A percentile compares a stretch with the other conserved stretches of the same genome.
Evolutionary conservation across 139 green algal genomes (phyloP).

Genomic region (Chlorella sp.): DNA sequence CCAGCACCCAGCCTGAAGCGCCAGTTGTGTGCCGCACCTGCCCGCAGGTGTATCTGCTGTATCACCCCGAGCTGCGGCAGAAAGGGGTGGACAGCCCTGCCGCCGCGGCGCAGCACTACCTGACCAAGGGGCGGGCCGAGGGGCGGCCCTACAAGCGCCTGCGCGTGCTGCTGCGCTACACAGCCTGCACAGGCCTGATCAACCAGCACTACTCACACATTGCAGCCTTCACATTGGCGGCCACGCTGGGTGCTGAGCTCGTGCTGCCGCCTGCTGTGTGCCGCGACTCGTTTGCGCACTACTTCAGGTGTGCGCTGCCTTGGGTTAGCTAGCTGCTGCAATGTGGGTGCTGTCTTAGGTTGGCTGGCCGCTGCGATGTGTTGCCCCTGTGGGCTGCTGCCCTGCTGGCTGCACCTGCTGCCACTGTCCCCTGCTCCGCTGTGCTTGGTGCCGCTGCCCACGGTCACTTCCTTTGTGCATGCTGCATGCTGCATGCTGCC

Average conservation of each 20-base stretch:
- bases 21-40: too few relatives aligned
- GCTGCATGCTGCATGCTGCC: not conserved
- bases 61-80: slow-evolving; percentile 61
- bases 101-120: slow-evolving; percentile 61
- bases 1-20: too few relatives aligned
- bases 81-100: slow-evolving; percentile 44
- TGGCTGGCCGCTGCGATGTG: too few relatives aligned
- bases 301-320: slow-evolving; percentile 68
- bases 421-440: too few relatives aligned
- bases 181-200: slow-evolving; percentile 77
- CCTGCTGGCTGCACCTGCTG: too few relatives aligned
- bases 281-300: slow-evolving; percentile 69
- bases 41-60: slow-evolving; percentile 62
- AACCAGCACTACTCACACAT: slow-evolving; percentile 85
- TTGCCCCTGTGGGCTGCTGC: too few relatives aligned
- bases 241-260: slow-evolving; percentile 62
- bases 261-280: slow-evolving; percentile 72
- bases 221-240: slow-evolving; percentile 62
- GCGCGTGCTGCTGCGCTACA: slow-evolving; percentile 73
- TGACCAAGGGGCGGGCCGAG: slow-evolving; percentile 48
- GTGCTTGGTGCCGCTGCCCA: not conserved
- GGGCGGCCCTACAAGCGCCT: slow-evolving; percentile 56
- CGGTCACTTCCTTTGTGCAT: too few relatives aligned
- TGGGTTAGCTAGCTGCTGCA: too few relatives aligned
- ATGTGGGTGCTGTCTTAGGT: too few relatives aligned